phyloP scores from a whole-genome alignment of 257 asterid genomes.

The Ajuga chamaepitys region DNA sequence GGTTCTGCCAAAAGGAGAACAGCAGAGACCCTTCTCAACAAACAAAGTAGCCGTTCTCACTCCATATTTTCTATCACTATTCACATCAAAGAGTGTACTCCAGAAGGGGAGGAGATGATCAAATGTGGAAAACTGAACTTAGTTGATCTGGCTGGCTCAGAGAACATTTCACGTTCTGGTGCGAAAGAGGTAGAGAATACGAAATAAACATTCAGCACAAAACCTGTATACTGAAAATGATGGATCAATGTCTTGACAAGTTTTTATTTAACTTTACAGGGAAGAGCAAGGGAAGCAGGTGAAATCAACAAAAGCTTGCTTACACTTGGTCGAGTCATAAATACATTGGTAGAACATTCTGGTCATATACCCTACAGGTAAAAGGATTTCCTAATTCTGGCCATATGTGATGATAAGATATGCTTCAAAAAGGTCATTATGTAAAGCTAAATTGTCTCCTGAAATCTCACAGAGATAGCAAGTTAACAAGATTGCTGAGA shows the following conservation, averaged over 20 bases:
- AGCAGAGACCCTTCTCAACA: slow-evolving; percentile 97
- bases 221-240: too few species aligned
- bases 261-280: slow-evolving; percentile 38
- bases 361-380: slow-evolving; percentile 94
- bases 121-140: slow-evolving; percentile 94
- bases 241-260: background rate
- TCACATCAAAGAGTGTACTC: slow-evolving; percentile 93
- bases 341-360: slow-evolving; percentile 91
- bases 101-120: slow-evolving; percentile 98
- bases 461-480: slow-evolving; percentile 68
- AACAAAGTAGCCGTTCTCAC: slow-evolving; percentile 99
- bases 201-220: background rate
- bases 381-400: background rate
- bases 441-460: background rate
- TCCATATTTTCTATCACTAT: slow-evolving; percentile 90
- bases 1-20: slow-evolving; percentile 98
- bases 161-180: slow-evolving; percentile 97
- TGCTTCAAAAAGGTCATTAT: background rate
- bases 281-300: slow-evolving; percentile 99
- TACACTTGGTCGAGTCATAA: slow-evolving; percentile 95
- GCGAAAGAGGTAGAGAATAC: slow-evolving; percentile 72
- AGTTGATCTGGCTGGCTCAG: slow-evolving; percentile 97
- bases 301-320: slow-evolving; percentile 99
- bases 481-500: slow-evolving; percentile 79
- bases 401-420: background rate